Percentiles rank a stretch among this genome's conserved stretches.
Conservation (phyloP, 352 stramenopile species). For the Thraustochytrium striatum region DNA sequence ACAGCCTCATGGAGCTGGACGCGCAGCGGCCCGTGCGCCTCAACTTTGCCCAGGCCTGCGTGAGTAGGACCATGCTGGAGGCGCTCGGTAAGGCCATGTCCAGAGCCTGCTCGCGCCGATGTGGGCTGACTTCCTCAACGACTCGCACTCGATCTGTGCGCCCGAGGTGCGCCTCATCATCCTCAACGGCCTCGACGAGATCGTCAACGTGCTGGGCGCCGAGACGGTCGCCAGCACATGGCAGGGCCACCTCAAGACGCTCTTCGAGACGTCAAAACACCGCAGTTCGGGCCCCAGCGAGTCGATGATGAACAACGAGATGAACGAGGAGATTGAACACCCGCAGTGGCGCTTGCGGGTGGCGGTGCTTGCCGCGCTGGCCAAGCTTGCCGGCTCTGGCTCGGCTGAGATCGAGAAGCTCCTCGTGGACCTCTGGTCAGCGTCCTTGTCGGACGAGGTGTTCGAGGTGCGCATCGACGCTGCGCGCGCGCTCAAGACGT, state of each 20-base stretch:
- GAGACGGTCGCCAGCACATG: conserved; percentile 71
- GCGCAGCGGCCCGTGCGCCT: conserved; percentile 20
- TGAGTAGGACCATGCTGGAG: conserved; percentile 67
- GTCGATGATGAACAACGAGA: background rate
- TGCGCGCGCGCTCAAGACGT: background rate
- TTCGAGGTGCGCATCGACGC: conserved; percentile 12
- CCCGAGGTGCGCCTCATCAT: conserved; percentile 74
- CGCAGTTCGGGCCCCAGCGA: background rate
- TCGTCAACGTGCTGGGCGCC: conserved; percentile 56
- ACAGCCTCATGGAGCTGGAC: conserved; percentile 32
- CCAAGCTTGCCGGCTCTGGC: conserved; percentile 66
- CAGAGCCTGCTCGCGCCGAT: conserved; percentile 60
- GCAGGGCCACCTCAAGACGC: conserved; percentile 52
- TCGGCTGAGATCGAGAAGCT: conserved; percentile 53
- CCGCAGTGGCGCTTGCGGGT: conserved; percentile 77
- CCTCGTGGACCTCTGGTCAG: conserved; percentile 18
- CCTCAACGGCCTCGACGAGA: conserved; percentile 71
- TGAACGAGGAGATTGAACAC: conserved; percentile 53
- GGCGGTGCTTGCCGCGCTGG: conserved; percentile 72
- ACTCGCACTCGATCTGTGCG: conserved; percentile 63
- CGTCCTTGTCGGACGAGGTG: background rate
- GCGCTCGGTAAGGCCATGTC: conserved; percentile 65
- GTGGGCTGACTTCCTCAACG: conserved; percentile 72
- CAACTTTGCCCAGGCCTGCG: conserved; percentile 19
- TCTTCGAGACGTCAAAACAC: conserved; percentile 70